Base-by-base conservation (phyloP, 2,329 filamentous ascomycete genomes). In the Colletotrichum orchidophilum region DNA sequence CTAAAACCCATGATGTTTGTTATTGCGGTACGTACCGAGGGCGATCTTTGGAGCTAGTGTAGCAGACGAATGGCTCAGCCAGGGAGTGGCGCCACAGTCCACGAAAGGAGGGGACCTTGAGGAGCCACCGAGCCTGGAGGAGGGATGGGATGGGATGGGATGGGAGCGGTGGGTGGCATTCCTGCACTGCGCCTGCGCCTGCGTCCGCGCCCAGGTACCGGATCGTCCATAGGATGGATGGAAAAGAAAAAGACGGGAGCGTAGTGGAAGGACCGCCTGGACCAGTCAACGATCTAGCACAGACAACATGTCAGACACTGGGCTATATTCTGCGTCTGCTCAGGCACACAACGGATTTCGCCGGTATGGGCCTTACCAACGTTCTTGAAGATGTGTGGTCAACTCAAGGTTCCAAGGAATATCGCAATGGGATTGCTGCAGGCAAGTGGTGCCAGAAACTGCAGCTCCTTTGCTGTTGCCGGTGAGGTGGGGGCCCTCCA, bases 11-110 rank as follows among this genome's bases (percentile, higher is more conserved):
- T 18, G 55, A 54, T 67, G 21, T 31, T 64, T 67, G 21, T 31
- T 64, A 29, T 35, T 31, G 53, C 52, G 68, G 68, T 70, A 67
- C 68, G 68, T 70, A 67, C 64, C 63, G n/a, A 52, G 49, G 57
- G 46, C 26, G 64, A 71, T 68, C 64, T 49, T 29, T 26, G 50
- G 21, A 58, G 52, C 68, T 68, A 67, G 58, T 61, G 67, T 52
- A 61, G 67, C 67, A 67, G 58, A 57, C 52, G 67, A 66, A 50
- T 60, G 67, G 67, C 67, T 57, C 33, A 71, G 63, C 57, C 52
- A 68, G 68, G 52, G 27, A 54, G 49, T 59, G 63, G 53, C 64
- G 64, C 57, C 64, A 67, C 63, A 63, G 64, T 31, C 52, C 53
- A 62, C 29, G 33, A 35, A 24, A 15, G 26, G 49, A 13, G 31